These are phyloP conservation scores for Rachicladosporium sp. DNA, from an alignment of 2,329 filamentous ascomycete genomes.

Conservation along the genomic window DNA sequence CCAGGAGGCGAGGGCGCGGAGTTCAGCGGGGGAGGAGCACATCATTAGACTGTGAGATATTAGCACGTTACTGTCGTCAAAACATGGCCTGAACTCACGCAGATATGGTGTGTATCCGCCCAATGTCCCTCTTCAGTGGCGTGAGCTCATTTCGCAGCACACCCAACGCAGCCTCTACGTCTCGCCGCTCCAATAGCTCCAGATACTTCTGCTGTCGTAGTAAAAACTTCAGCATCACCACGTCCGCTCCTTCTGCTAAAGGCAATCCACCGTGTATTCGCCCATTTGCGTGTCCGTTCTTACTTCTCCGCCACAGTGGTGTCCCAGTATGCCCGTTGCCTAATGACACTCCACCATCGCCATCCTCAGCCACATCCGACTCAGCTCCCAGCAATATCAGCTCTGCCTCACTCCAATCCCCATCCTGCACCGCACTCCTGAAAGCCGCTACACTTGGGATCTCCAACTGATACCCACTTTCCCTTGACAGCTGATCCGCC, in stretches of 20 bases:
- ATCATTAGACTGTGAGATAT: conserved; percentile 58
- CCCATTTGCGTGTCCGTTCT: conserved; percentile 15
- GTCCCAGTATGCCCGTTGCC: conserved; percentile 15
- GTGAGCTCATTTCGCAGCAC: conserved; percentile 84
- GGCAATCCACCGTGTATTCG: conserved; percentile 45
- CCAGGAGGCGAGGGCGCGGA: conserved; percentile 69
- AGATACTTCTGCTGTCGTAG: conserved; percentile 90
- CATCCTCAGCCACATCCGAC: conserved; percentile 16
- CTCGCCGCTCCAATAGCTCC: conserved; percentile 68
- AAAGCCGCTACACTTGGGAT: conserved; percentile 78
- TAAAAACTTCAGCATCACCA: conserved; percentile 71
- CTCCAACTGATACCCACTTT: conserved; percentile 82
- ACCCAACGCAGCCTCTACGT: conserved; percentile 60
- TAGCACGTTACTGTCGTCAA: conserved; percentile 9
- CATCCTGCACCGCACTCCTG: conserved; percentile 63
- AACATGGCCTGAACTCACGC: conserved; percentile 34
- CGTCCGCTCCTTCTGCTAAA: conserved; percentile 64
- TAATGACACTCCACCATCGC: conserved; percentile 30
- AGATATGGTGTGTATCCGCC: conserved; percentile 69
- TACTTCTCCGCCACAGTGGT: conserved; percentile 1
- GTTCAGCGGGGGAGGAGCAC: conserved; percentile 66
- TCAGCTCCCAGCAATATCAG: conserved; percentile 52
- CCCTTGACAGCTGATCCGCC: conserved; percentile 59
- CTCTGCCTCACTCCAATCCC: conserved; percentile 79
- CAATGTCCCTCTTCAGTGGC: conserved; percentile 67